Percentiles rank a stretch among this genome's conserved stretches.
Evolutionary conservation across 306 rosid genomes (phyloP).

Genomic region (Coriaria nepalensis): DNA sequence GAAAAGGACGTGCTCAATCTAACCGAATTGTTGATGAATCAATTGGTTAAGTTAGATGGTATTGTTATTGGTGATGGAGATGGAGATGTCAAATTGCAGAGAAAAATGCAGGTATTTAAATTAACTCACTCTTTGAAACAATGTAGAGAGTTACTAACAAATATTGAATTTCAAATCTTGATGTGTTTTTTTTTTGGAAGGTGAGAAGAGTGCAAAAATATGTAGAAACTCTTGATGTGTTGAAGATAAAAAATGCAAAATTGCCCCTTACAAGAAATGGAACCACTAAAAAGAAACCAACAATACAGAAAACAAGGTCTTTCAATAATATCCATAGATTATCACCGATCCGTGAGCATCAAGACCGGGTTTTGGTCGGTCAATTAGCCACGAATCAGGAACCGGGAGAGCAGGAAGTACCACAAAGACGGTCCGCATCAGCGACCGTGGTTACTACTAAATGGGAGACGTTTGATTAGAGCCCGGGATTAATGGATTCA

Average conservation of each 20-base stretch:
- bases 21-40: conserved; percentile 79
- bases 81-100: conserved; percentile 89
- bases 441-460: conserved; percentile 73
- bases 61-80: conserved; percentile 67
- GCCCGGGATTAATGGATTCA: conserved; percentile 29
- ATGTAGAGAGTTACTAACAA: no score
- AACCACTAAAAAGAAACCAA: conserved; percentile 7
- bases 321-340: conserved; percentile 14
- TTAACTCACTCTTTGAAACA: background rate
- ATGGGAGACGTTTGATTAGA: conserved; percentile 83
- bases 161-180: background rate
- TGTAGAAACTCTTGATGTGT: conserved; percentile 79
- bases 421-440: conserved; percentile 35
- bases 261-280: conserved; percentile 28
- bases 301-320: conserved; percentile 18
- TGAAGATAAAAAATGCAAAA: conserved; percentile 55
- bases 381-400: conserved; percentile 13
- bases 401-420: conserved; percentile 10
- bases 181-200: conserved; percentile 23
- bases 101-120: conserved; percentile 79
- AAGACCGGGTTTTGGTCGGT: conserved; percentile 18
- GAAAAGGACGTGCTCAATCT: conserved; percentile 61
- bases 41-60: conserved; percentile 73
- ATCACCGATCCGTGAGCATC: conserved; percentile 43
- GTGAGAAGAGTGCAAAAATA: conserved; percentile 86